phyloP scores from a whole-genome alignment of 176 grass and related monocot species.

The Stipa capillata region DNA sequence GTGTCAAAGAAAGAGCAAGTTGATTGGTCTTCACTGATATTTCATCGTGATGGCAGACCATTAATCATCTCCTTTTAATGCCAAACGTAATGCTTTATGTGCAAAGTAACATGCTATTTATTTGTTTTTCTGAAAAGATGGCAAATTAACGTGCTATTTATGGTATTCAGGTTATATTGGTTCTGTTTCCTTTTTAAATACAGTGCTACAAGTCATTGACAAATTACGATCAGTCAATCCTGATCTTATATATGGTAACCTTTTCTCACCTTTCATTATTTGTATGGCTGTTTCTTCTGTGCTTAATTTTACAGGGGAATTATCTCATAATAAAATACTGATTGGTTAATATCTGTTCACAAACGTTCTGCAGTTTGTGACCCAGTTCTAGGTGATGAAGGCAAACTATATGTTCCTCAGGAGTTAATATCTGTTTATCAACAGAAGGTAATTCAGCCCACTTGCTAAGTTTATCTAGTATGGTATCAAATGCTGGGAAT shows the following conservation, averaged over 20 bases:
- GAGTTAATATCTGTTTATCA: slow-evolving; percentile 83
- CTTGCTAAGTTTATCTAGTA: neutral
- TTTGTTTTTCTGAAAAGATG: neutral
- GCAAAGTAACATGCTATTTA: neutral
- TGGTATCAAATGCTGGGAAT: neutral
- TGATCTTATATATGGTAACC: slow-evolving; percentile 76
- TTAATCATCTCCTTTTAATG: neutral
- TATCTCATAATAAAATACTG: slow-evolving; percentile 7
- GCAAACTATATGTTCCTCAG: slow-evolving; percentile 85
- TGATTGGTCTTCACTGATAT: neutral
- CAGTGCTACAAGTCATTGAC: slow-evolving; percentile 76
- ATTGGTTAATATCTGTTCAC: slow-evolving; percentile 7
- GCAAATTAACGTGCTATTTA: neutral
- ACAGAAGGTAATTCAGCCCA: slow-evolving; percentile 50
- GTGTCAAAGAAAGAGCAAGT: neutral
- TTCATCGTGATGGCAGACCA: neutral
- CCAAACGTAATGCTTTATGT: neutral
- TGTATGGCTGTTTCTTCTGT: neutral
- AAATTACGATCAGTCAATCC: slow-evolving; percentile 87
- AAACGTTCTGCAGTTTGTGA: slow-evolving; percentile 65
- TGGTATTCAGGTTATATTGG: slow-evolving; percentile 92
- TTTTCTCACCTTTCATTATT: neutral
- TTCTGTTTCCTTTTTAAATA: slow-evolving; percentile 83
- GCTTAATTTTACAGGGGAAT: neutral
- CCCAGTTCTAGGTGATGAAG: slow-evolving; percentile 94